Base-by-base conservation (phyloP, 768 basidiomycete species). In the Suillus discolor region DNA sequence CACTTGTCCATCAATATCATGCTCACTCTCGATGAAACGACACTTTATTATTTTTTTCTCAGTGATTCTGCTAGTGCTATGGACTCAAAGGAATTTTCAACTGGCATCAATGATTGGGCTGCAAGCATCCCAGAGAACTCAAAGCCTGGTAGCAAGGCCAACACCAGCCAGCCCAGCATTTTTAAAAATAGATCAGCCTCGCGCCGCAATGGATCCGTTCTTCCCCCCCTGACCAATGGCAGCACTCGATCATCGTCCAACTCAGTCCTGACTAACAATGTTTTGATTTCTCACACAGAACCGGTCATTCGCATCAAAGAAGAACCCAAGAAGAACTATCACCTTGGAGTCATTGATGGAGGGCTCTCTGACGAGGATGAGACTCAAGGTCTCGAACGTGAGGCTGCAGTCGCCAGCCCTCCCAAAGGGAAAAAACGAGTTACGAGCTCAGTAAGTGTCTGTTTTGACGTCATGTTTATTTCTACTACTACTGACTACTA, bases 101-200 rank as follows among this genome's bases (percentile, higher is more conserved):
- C 23, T n/a, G n/a, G 45, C 45, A 47, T 47, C 45, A 47, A 47
- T 47, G 45, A 47, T 47, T 47, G 45, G n/a, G 45, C 45, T 16
- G 45, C n/a, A 4, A 12, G 45, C 45, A 47, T 47, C n/a, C 45
- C 45, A 47, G 0, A 47, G 45, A 47, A 47, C 45, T 18, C 45
- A 47, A 47, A 47, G 45, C 45, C 45, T 47, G 45, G 45, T 47
- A 47, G 45, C n/a, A 47, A 47, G 11, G 45, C 45, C 45, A 47
- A 47, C 45, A 47, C 45, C 45, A 47, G 45, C 45, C 45, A 47
- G 45, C 45, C 45, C 45, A 47, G 45, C n/a, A 47, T 47, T 47
- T 47, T 47, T 47, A 47, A 47, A 47, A 47, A 47, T 47, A 47
- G 45, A 0, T 47, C 45, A 47, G 0, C 45, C 45, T 47, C 4